These are phyloP conservation scores for Pseudogymnoascus sp. DNA, from an alignment of 2,329 filamentous ascomycete species.

Conservation along the genomic window DNA sequence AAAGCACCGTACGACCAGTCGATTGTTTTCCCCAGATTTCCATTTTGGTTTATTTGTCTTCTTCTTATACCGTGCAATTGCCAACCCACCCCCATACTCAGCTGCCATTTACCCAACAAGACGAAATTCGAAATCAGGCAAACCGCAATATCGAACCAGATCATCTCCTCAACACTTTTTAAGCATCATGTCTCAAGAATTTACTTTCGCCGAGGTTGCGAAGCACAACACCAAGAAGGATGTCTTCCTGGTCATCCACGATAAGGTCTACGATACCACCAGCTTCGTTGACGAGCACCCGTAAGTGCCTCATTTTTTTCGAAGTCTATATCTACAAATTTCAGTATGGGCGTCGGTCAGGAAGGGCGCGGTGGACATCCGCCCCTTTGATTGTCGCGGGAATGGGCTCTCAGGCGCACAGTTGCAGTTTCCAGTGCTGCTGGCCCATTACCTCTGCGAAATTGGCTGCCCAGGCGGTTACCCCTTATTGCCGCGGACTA, in stretches of 20 bases:
- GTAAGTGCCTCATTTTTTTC: constrained; percentile 38
- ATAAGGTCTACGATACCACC: constrained; percentile 87
- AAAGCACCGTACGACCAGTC: constrained; percentile 6
- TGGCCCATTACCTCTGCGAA: background rate
- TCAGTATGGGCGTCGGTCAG: background rate
- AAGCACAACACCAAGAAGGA: constrained; percentile 92
- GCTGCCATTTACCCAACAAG: background rate
- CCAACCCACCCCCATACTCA: background rate
- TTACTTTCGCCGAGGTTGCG: constrained; percentile 73
- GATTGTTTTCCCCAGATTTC: constrained; percentile 7
- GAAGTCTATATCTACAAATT: background rate
- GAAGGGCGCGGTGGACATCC: background rate
- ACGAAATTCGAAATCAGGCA: background rate
- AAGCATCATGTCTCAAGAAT: constrained; percentile 45
- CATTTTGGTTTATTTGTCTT: constrained; percentile 8
- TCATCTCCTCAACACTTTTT: background rate
- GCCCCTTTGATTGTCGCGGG: background rate
- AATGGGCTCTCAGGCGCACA: background rate
- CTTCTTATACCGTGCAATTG: background rate
- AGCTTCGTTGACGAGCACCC: constrained; percentile 97
- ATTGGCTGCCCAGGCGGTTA: background rate
- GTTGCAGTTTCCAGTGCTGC: background rate
- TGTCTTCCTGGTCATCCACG: constrained; percentile 82
- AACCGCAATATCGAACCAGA: background rate
- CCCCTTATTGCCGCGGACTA: background rate